Evolutionary conservation across 2,329 filamentous ascomycete species (phyloP), one percentile per base, ranked within the genome.

Genomic region (Colletotrichum coccodes): DNA sequence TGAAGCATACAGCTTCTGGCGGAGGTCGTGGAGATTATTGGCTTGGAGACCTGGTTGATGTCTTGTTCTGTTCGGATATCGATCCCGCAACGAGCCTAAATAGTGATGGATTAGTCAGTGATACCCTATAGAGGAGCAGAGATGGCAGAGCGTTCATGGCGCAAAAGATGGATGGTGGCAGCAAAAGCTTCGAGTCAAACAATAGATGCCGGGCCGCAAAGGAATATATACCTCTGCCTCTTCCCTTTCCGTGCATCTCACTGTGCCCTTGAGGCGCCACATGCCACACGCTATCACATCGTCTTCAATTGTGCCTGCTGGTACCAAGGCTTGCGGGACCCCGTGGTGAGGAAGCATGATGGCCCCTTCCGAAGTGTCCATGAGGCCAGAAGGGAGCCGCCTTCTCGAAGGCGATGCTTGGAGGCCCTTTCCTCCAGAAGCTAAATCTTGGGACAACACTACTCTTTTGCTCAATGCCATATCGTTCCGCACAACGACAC

Each of bases 91-190:
- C 21, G 21, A 46, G 14, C 9, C 3, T 14, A 23, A 47, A 47
- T 65, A 53, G 38, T 54, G 53, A 50, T 57, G 44, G 18, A 26
- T 38, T 64, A 52, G 53, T 58, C 16, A 30, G 14, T 66, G 57
- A 68, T 65, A 38, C 56, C 30, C 14, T 26, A 11, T 54, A 16
- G 30, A 49, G 50, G 30, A n/a, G 50, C 21, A 30, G 38, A 58
- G 8, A 58, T 21, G 34, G 26, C 32, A 30, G 50, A 21, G 30
- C 21, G 28, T 32, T 58, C 21, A 16, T 40, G 32, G 23, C 23
- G 3, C 16, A 26, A 18, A 50, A 12, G 3, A 38, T 30, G 28
- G 30, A 50, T 6, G 32, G 6, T 9, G 42, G 18, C 14, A 21
- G 42, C 42, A 59, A 36, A 21, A 36, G 16, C 28, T 12, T n/a